phyloP scores from a whole-genome alignment of 495 filamentous ascomycete species.

The Penicillium cataractarum region DNA sequence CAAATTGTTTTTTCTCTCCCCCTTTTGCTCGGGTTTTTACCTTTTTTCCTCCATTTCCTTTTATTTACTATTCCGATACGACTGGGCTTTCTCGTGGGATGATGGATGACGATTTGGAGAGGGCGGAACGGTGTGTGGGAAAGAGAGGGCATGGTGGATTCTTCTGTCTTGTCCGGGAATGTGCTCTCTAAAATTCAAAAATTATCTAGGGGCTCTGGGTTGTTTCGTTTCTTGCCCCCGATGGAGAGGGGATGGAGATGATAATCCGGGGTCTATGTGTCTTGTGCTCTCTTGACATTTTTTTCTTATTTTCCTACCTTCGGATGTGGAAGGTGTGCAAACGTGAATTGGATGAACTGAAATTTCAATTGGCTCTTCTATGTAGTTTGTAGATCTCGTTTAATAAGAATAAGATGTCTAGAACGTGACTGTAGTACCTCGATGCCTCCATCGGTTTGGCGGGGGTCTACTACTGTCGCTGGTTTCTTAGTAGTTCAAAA shows the following conservation, averaged over 20 bases:
- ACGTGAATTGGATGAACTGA: slow-evolving; percentile 36
- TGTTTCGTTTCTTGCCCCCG: slow-evolving; percentile 11
- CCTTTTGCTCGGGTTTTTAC: slow-evolving; percentile 4
- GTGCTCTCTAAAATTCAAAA: slow-evolving; percentile 3
- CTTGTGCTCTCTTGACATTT: slow-evolving; percentile 23
- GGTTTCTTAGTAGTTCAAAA: too few species aligned
- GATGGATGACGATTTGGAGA: slow-evolving; percentile 7
- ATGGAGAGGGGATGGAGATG: slow-evolving; percentile 10
- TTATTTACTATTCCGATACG: background rate
- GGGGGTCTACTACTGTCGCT: too few species aligned
- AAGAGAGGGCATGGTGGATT: slow-evolving; percentile 1
- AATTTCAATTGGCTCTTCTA: slow-evolving; percentile 35
- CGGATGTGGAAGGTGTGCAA: slow-evolving; percentile 30
- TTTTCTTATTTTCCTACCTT: slow-evolving; percentile 10
- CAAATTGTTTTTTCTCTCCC: background rate
- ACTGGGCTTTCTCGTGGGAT: slow-evolving; percentile 12
- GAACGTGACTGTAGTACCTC: too few species aligned
- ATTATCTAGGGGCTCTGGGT: background rate
- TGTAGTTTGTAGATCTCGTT: too few species aligned
- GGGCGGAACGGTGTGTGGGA: slow-evolving; percentile 9
- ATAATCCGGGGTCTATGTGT: slow-evolving; percentile 13
- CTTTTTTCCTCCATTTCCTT: background rate
- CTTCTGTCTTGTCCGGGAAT: background rate
- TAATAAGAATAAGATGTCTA: too few species aligned
- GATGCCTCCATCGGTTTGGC: too few species aligned